Evolutionary conservation across 768 basidiomycete species (phyloP), one percentile per base, ranked within the genome.

Genomic region (Suillus spraguei): DNA sequence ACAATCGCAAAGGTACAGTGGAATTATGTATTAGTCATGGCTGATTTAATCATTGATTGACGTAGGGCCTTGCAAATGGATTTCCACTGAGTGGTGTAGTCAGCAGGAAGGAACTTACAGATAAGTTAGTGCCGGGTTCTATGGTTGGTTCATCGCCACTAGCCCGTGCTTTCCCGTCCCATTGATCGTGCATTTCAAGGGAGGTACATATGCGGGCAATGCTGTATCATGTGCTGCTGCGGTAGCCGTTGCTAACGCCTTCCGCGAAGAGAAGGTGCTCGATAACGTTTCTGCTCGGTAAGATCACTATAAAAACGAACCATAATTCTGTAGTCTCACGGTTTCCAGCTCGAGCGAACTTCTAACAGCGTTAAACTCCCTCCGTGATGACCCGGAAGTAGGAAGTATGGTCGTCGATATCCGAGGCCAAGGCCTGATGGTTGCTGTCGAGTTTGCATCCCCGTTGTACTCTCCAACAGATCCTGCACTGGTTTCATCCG

Each of bases 201-300:
- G 92, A 33, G 93, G 94, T 28, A 95, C 94, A 5, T 96, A 95
- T 66, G 93, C 92, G 1, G 96, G 96, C 33, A 98, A 97, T 70
- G 88, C 93, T 0, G 93, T 98, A 0, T 82, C 92, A 0, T 98
- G 96, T 70, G 96, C 97, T 0, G 97, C 97, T 5, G 96, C 89
- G 4, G 81, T 89, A 24, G 95, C 95, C 0, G 91, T 92, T 22
- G 84, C 83, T 24, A 89, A 94, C 61, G 89, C 81, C 1, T 87
- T 97, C 74, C 78, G 81, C 59, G 87, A 91, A 65, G 94, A 96
- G 69, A 86, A 89, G n/a, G 82, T 95, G 53, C 81, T 95, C 22
- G 83, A 84, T 11, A 97, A 97, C 71, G 94, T 96, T 47, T 77
- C 83, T 59, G 83, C 80, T 6, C 83, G 96, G 87, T 90, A 68